These are phyloP conservation scores for Petunia axillaris DNA, from an alignment of 257 asterid species.

Conservation along the genomic window DNA sequence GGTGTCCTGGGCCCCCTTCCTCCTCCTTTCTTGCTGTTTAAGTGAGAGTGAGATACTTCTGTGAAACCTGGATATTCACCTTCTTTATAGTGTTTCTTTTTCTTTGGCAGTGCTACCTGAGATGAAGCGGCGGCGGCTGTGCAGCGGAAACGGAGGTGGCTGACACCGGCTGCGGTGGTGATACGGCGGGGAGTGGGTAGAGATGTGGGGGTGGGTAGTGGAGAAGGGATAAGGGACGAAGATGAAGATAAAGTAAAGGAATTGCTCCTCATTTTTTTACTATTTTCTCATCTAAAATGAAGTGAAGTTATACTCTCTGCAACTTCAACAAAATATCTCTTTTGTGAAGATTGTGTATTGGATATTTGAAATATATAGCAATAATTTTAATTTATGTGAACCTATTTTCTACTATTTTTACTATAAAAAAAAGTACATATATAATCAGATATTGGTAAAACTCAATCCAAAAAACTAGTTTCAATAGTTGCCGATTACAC, in stretches of 20 bases:
- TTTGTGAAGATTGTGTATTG: too few species aligned
- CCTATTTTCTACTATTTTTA: too few species aligned
- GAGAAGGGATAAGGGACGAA: constrained; percentile 51
- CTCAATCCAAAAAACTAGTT: too few species aligned
- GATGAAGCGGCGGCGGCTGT: constrained; percentile 31
- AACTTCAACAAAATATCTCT: too few species aligned
- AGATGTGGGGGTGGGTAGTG: constrained; percentile 34
- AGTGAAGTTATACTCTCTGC: too few species aligned
- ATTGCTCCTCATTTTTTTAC: constrained; percentile 25
- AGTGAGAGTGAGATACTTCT: constrained; percentile 42
- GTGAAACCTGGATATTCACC: constrained; percentile 68
- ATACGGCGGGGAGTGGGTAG: too few species aligned
- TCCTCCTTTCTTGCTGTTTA: constrained; percentile 19
- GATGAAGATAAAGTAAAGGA: constrained; percentile 52
- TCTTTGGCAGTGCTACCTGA: constrained; percentile 30
- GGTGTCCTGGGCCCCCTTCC: constrained; percentile 57
- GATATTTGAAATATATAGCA: too few species aligned
- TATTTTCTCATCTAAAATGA: too few species aligned
- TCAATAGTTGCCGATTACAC: too few species aligned
- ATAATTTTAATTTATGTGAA: too few species aligned
- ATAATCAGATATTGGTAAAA: too few species aligned
- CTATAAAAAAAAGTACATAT: too few species aligned
- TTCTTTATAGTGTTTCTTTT: constrained; percentile 70
- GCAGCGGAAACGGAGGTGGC: constrained; percentile 35
- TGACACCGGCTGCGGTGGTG: constrained; percentile 33